phyloP scores from a whole-genome alignment of 2,329 filamentous ascomycete species.

The Aspergillus chevalieri region DNA sequence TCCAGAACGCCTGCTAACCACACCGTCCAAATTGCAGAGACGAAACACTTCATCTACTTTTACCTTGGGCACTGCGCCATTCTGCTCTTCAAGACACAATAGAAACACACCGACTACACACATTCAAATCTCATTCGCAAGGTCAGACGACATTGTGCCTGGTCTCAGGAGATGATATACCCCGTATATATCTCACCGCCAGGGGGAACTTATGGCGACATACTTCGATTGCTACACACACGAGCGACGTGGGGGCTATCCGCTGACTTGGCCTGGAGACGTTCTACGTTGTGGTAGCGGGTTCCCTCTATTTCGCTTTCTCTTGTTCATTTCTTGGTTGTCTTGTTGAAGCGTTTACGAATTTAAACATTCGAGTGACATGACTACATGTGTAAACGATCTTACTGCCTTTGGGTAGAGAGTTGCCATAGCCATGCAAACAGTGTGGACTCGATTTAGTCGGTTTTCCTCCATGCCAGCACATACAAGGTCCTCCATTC shows the following conservation, averaged over 20 bases:
- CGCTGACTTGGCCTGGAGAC: neutral
- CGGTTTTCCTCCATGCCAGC: too few species aligned
- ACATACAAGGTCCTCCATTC: too few species aligned
- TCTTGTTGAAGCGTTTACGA: neutral
- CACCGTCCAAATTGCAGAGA: slow-evolving; percentile 56
- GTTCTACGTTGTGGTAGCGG: neutral
- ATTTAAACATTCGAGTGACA: neutral
- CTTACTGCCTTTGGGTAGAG: too few species aligned
- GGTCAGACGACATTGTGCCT: neutral
- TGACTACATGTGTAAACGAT: too few species aligned
- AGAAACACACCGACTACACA: slow-evolving; percentile 6
- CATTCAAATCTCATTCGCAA: neutral
- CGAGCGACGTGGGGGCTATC: too few species aligned
- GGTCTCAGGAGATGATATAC: neutral
- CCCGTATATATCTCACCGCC: neutral
- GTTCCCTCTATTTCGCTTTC: neutral
- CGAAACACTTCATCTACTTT: slow-evolving; percentile 99
- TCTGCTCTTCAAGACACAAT: slow-evolving; percentile 98
- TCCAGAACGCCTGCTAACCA: slow-evolving; percentile 3
- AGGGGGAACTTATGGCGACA: neutral
- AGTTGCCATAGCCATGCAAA: neutral
- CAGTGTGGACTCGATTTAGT: too few species aligned
- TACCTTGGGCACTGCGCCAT: slow-evolving; percentile 98
- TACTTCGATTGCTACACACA: neutral
- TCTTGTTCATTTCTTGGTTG: neutral